Evolutionary conservation across 108 stramenopile genomes (phyloP), one percentile per base, ranked within the genome.

Genomic region (Fistulifera pelliculosa): DNA sequence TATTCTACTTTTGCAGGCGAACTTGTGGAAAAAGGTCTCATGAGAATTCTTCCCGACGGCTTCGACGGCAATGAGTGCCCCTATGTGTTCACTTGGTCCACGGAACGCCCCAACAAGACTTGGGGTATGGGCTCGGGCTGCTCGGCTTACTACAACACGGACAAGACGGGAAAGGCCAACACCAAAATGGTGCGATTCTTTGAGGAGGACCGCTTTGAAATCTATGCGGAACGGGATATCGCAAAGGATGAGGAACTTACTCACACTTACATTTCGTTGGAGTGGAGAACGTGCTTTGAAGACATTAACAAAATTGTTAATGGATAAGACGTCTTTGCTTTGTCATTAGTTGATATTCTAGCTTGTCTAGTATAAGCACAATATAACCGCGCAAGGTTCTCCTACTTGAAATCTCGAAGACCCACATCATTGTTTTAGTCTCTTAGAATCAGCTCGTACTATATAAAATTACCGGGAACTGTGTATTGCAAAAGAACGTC

Each of bases 91-190:
- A 84, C 83, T 12, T 84, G 83, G 83, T 69, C 68, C 51, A 58
- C 41, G 27, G 76, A 84, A 35, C 72, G 83, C 25, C 83, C 83
- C 27, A 75, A 75, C 62, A 84, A 75, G 69, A 69, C 65, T 6
- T 84, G 83, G 83, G 83, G 70, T 31, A 84, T 84, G 83, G 83
- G 73, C 49, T 68, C 66, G 43, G 83, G 83, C 19, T 80, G 79
- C 60, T 56, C 83, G 38, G 70, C 83, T 40, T 84, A 68, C 44
- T 84, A 80, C 68, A 84, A 84, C 50, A 84, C 83, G 48, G 64
- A 66, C 53, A 77, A 70, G 43, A 73, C 77, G 43, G 73, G 72
- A 43, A 73, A 68, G 19, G 82, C 78, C 60, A 83, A 83, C 64
- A 83, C 82, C 26, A 48, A 64, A 52, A 83, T 83, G 82, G 76